These are phyloP conservation scores for Lathyrus tuberosus DNA, from an alignment of 306 rosid species.

Conservation along the genomic window DNA sequence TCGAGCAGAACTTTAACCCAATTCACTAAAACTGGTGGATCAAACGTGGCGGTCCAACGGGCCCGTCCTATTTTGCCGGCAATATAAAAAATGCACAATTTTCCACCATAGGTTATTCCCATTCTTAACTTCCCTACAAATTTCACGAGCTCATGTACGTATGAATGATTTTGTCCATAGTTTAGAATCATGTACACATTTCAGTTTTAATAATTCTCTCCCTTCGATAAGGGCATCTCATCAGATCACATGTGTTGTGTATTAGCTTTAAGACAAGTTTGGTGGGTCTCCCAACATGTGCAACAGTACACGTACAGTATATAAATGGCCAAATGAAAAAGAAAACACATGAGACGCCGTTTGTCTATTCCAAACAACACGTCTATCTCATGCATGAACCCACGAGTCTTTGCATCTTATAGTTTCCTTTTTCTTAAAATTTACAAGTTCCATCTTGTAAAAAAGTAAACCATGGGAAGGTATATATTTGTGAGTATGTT, in stretches of 20 bases:
- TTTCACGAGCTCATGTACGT: not conserved
- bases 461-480: not conserved
- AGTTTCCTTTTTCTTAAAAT: not conserved
- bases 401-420: constrained; percentile 7
- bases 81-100: not conserved
- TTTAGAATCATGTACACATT: constrained; percentile 28
- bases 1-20: too few relatives aligned
- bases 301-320: not conserved
- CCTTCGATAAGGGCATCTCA: constrained; percentile 27
- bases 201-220: constrained; percentile 17
- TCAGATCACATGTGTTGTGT: constrained; percentile 44
- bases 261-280: constrained; percentile 34
- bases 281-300: constrained; percentile 49
- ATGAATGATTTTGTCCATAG: constrained; percentile 1
- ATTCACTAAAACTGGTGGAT: too few relatives aligned
- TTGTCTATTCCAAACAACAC: constrained; percentile 26
- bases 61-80: too few relatives aligned
- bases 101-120: not conserved
- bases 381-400: not conserved
- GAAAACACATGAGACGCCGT: not conserved
- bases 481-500: constrained; percentile 21
- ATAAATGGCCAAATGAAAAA: not conserved
- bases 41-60: too few relatives aligned
- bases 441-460: constrained; percentile 7
- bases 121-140: constrained; percentile 3